phyloP scores from a whole-genome alignment of 2,329 filamentous ascomycete species.

The Coniochaeta prunicola region DNA sequence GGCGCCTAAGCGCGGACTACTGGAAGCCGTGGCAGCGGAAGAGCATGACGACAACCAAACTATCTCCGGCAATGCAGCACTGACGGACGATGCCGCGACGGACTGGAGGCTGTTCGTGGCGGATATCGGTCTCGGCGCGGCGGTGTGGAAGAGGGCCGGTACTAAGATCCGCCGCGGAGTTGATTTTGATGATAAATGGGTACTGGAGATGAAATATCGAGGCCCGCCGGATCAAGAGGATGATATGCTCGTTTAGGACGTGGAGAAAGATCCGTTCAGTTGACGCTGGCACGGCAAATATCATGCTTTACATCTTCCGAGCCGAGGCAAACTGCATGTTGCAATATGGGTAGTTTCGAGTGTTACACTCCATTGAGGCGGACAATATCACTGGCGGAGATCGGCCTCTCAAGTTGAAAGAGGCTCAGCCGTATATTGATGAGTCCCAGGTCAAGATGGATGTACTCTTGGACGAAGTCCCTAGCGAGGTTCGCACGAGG shows the following conservation, averaged over 20 bases:
- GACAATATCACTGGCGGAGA: neutral
- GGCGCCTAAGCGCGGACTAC: constrained; percentile 75
- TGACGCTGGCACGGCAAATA: neutral
- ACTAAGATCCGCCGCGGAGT: constrained; percentile 76
- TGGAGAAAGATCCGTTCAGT: neutral
- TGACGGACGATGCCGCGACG: constrained; percentile 32
- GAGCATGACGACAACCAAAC: constrained; percentile 34
- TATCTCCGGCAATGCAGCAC: constrained; percentile 17
- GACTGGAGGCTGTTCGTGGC: constrained; percentile 77
- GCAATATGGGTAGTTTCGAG: neutral
- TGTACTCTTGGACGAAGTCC: neutral
- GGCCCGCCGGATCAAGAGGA: constrained; percentile 19
- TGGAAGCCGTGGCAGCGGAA: constrained; percentile 65
- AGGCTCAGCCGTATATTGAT: neutral
- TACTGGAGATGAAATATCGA: constrained; percentile 59
- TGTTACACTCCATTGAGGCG: neutral
- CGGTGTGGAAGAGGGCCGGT: constrained; percentile 79
- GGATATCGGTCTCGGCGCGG: constrained; percentile 77
- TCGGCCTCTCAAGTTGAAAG: neutral
- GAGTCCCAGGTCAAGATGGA: neutral
- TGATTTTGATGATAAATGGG: constrained; percentile 84
- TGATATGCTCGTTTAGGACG: constrained; percentile 6
- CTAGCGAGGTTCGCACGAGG: neutral
- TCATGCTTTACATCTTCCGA: neutral
- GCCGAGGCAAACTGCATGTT: neutral